Percentiles rank a stretch among this genome's conserved stretches.
phyloP scores from a whole-genome alignment of 257 asterid species.

The Leonotis leonurus region DNA sequence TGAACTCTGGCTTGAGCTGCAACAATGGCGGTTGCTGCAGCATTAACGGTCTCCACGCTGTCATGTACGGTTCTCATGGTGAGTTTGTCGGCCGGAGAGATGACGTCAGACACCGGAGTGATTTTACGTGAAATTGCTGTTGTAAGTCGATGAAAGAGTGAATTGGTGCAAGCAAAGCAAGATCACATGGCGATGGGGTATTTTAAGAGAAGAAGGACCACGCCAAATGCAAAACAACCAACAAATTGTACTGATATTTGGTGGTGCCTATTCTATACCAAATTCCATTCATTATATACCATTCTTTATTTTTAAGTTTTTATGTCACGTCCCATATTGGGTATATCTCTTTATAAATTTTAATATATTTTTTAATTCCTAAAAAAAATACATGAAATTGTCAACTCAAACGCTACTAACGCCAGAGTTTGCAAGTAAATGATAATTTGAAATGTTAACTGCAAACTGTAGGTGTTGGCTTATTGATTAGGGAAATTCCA shows the following conservation, averaged over 20 bases:
- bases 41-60: slow-evolving; percentile 90
- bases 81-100: not conserved
- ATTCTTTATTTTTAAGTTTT: too few relatives aligned
- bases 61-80: slow-evolving; percentile 68
- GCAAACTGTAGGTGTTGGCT: too few relatives aligned
- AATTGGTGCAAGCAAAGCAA: slow-evolving; percentile 25
- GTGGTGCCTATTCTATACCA: slow-evolving; percentile 20
- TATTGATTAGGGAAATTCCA: too few relatives aligned
- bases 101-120: slow-evolving; percentile 22
- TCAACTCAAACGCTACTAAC: too few relatives aligned
- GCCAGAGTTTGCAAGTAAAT: too few relatives aligned
- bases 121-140: slow-evolving; percentile 18
- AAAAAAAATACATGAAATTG: too few relatives aligned
- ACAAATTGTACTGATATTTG: too few relatives aligned
- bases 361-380: too few relatives aligned
- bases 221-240: slow-evolving; percentile 36
- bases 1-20: slow-evolving; percentile 85
- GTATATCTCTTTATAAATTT: too few relatives aligned
- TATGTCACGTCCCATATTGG: too few relatives aligned
- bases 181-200: slow-evolving; percentile 57
- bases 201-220: slow-evolving; percentile 33
- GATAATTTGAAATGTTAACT: too few relatives aligned
- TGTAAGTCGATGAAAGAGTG: slow-evolving; percentile 37
- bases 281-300: too few relatives aligned
- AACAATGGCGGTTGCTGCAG: slow-evolving; percentile 91